Evolutionary conservation across 495 filamentous ascomycete species (phyloP), one percentile per base, ranked within the genome.

Genomic region (Pyrenula aspistea): DNA sequence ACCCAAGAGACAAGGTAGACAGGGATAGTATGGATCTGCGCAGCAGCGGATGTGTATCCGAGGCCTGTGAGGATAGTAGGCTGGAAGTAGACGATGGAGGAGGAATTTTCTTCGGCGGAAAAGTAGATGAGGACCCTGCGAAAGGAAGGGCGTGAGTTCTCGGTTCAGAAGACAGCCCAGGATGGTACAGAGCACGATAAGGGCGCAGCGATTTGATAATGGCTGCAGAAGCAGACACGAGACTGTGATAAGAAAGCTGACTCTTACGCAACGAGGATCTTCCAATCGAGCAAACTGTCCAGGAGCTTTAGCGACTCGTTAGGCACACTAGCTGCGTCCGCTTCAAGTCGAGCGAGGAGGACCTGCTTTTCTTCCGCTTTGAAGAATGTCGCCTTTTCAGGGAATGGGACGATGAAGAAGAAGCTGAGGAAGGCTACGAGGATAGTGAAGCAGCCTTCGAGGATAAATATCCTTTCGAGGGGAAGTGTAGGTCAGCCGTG

Each of bases 161-260:
- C 49, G 57, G 59, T 25, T 42, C 19, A 62, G 76, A 57, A 61
- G 83, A 81, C 49, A 90, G 62, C 56, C 93, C 93, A 12, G 93
- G 74, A 8, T n/a, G n/a, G n/a, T n/a, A 85, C 85, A 23, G 89
- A 71, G 0, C 85, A 88, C 64, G 92, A 93, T 1, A 92, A 75
- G 2, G 86, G 85, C 12, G 91, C 67, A 55, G 81, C 84, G 76
- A 87, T 79, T 10, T 85, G 85, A 63, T 89, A 83, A 60, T 88
- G 89, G 0, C 77, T 80, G 0, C 89, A 62, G 1, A 84, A 83
- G 61, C 89, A 89, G 0, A 93, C 72, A 77, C 83, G 85, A 58
- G 85, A 82, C 65, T 88, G 89, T n/a, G 82, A 77, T 76, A 65
- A 90, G 91, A 2, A 64, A 59, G 61, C 91, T 87, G 52, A 80